Percentiles rank a stretch among this genome's conserved stretches.
Evolutionary conservation across 1,284 basidiomycete genomes (phyloP).

Genomic region (Wallemia ichthyophaga): DNA sequence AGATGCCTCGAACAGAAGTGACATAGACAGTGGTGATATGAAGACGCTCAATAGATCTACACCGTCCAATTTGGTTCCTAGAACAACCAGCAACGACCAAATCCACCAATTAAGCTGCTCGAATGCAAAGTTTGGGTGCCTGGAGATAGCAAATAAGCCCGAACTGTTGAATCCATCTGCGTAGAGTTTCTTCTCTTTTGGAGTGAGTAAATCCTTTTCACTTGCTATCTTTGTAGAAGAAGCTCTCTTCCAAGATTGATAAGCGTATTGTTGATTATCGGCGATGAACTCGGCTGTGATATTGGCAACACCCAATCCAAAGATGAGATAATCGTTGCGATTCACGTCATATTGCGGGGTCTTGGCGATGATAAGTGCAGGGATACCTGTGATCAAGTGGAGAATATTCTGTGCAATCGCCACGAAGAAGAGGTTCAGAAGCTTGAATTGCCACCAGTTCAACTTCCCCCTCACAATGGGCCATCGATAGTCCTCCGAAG

Average conservation of each 20-base stretch:
- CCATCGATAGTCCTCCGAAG: constrained; percentile 81
- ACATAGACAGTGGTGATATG: background rate
- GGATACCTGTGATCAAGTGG: background rate
- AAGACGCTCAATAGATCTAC: background rate
- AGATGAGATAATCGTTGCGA: constrained; percentile 39
- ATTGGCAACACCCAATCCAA: constrained; percentile 26
- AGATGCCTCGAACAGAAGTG: background rate
- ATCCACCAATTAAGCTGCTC: constrained; percentile 52
- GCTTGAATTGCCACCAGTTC: constrained; percentile 36
- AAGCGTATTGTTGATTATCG: constrained; percentile 73
- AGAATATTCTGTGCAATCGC: constrained; percentile 7
- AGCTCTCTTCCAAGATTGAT: constrained; percentile 38
- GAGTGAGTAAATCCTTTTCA: constrained; percentile 4
- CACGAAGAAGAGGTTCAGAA: constrained; percentile 56
- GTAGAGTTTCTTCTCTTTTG: constrained; percentile 24
- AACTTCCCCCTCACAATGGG: constrained; percentile 36
- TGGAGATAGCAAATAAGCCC: constrained; percentile 54
- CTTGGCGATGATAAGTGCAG: constrained; percentile 11
- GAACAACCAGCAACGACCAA: background rate
- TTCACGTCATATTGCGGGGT: constrained; percentile 18
- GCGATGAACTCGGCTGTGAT: constrained; percentile 42
- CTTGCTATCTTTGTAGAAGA: constrained; percentile 13
- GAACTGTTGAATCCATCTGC: constrained; percentile 52
- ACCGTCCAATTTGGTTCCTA: background rate
- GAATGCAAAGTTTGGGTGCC: constrained; percentile 74